A percentile compares a stretch with the other conserved stretches of the same genome.
These are phyloP conservation scores for Gossypium trilobum DNA, from an alignment of 441 rosid species.

Conservation along the genomic window DNA sequence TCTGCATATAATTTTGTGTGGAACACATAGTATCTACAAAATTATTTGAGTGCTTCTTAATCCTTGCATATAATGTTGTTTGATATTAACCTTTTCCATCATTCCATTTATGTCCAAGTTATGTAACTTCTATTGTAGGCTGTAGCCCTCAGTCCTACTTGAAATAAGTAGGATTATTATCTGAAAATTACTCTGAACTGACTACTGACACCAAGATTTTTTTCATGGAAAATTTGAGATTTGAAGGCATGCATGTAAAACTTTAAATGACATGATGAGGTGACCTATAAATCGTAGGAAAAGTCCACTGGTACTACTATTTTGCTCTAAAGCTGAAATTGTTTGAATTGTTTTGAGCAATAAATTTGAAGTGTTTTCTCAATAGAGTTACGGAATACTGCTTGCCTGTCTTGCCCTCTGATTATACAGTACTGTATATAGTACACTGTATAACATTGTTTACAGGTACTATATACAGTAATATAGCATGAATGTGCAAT, in stretches of 20 bases:
- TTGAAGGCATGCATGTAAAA: not conserved
- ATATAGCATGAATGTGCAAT: not conserved
- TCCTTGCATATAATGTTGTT: not conserved
- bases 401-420: not conserved
- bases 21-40: not conserved
- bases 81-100: not conserved
- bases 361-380: not conserved
- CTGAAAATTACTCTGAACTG: not conserved
- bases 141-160: not conserved
- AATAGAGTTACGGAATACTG: not conserved
- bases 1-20: not conserved
- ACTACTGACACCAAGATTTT: not conserved
- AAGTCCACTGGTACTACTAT: not conserved
- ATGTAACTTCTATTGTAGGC: not conserved
- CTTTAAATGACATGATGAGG: not conserved
- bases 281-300: not conserved
- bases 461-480: too few relatives aligned
- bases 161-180: not conserved
- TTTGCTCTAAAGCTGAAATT: not conserved
- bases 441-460: not conserved
- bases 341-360: not conserved
- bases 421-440: too few relatives aligned
- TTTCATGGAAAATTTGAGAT: not conserved
- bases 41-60: not conserved
- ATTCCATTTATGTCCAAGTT: not conserved